Conservation (phyloP, 768 basidiomycete genomes). For the Boletus reticulatus region DNA sequence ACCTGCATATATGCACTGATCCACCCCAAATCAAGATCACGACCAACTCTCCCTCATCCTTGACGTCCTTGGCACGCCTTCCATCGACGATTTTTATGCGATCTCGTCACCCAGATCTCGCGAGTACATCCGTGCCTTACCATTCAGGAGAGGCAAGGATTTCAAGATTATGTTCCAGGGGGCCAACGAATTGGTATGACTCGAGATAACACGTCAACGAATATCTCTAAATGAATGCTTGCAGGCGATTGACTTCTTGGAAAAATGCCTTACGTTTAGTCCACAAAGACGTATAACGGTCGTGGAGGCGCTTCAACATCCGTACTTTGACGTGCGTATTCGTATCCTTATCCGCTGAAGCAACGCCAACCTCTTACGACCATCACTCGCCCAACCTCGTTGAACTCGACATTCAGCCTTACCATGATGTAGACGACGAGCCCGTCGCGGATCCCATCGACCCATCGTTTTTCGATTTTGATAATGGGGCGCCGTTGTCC, state of each 20-base stretch:
- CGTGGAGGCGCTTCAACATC: constrained; percentile 83
- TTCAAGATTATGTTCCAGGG: constrained; percentile 71
- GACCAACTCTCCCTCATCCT: constrained; percentile 92
- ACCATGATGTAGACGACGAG: constrained; percentile 89
- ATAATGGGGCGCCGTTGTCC: constrained; percentile 58
- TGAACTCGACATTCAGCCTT: constrained; percentile 43
- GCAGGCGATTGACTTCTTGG: constrained; percentile 74
- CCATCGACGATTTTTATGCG: constrained; percentile 92
- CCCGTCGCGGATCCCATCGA: constrained; percentile 75
- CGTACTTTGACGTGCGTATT: constrained; percentile 71
- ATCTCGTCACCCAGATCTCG: constrained; percentile 78
- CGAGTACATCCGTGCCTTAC: constrained; percentile 86
- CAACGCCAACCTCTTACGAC: neutral
- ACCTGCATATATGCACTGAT: neutral
- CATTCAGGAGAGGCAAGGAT: constrained; percentile 78
- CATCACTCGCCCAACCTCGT: too few species aligned
- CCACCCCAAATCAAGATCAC: constrained; percentile 51
- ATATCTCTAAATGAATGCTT: neutral
- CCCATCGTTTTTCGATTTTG: constrained; percentile 82
- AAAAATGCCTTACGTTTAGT: constrained; percentile 78
- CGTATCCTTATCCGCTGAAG: too few species aligned
- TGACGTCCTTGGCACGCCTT: constrained; percentile 88
- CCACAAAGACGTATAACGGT: constrained; percentile 89
- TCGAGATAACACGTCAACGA: neutral
- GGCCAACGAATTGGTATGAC: constrained; percentile 61